Base-by-base conservation (phyloP, 345 rosid species). In the Ceriops tagal region DNA sequence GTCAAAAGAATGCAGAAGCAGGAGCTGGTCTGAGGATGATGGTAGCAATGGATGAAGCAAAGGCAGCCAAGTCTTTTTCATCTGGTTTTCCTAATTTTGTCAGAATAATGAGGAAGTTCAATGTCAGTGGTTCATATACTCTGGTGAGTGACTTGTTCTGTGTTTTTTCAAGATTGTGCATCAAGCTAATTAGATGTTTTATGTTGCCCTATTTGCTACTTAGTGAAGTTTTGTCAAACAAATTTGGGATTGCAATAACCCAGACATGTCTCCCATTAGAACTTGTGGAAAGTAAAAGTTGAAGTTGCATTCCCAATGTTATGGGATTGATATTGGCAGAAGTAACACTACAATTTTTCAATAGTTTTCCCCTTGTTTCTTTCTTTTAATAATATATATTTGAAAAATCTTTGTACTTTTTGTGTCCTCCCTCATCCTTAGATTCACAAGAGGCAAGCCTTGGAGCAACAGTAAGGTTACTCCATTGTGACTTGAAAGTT, bases 91-190 rank as follows among this genome's bases (percentile, higher is more conserved):
- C 92, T 30, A 78, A 73, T 65, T 87, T 87, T 80, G 87, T 81
- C 65, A 76, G 86, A 67, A 79, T 83, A 58, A 87, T 87, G 92
- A 87, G 72, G 73, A 81, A 83, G 79, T 87, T 87, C 83, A 87
- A 87, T 63, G 46, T 83, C 74, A 83, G 89, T 72, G 92, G 92
- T 67, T 87, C 89, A 16, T 85, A 80, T 73, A 85, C 92, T 34
- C 72, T 85, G 77, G 89, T 87, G 61, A 78, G 86, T 70, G 68
- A 20, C 19, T 66, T 66, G 69, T 55, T 55, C 27, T n/a, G 26
- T n/a, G 22, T 55, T 55, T 53, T 53, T 53, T 55, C 27, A 32
- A 28, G 24, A 16, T 64, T 16, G 10, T 46, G 24, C 22, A 16
- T 46, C 21, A 27, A 1, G 6, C 52, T 6, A 64, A 26, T 47